Base-by-base conservation (phyloP, 345 rosid species). In the Salix koriyanagi region DNA sequence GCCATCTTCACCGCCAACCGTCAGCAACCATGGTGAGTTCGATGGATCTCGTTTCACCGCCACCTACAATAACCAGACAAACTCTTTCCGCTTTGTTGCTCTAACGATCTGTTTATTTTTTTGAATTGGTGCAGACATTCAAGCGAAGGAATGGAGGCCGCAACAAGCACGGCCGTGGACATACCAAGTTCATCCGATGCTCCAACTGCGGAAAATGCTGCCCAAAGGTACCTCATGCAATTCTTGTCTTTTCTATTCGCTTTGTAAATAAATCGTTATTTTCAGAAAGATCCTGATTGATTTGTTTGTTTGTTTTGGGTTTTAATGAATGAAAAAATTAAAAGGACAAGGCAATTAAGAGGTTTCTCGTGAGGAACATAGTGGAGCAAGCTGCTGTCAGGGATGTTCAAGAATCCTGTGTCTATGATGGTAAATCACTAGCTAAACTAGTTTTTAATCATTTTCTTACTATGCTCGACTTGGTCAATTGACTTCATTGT, bases 201-300 rank as follows among this genome's bases (percentile, higher is more conserved):
- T 92, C 98, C 76, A 94, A 94, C 85, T 92, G 98, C 77, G 98
- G 96, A n/a, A 94, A 94, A 41, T 91, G 96, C 85, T 94, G 98
- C 80, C 97, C 98, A 0, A 93, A 93, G 90, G 97, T 90, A 36
- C 44, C 42, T 8, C 4, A 6, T 9, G 21, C 13, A 15, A 39
- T 9, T 10, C 62, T 50, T 8, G 7, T 26, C 15, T 32, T 26
- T 11, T 23, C 15, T 41, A 12, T 69, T 5, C 10, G 11, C 12
- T 6, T 58, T 2, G 5, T 30, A 37, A 18, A 30, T 13, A 37
- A 18, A 30, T 13, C 18, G 14, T 1, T 46, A 2, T 32, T 37
- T 52, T 68, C n/a, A 44, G 15, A 7, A 6, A 32, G 30, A 32
- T 10, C 18, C 70, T 75, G 52, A 58, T 74, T 19, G 16, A 5